These are phyloP conservation scores for Myriosclerotinia duriaeana DNA, from an alignment of 2,329 filamentous ascomycete genomes.

Conservation along the genomic window DNA sequence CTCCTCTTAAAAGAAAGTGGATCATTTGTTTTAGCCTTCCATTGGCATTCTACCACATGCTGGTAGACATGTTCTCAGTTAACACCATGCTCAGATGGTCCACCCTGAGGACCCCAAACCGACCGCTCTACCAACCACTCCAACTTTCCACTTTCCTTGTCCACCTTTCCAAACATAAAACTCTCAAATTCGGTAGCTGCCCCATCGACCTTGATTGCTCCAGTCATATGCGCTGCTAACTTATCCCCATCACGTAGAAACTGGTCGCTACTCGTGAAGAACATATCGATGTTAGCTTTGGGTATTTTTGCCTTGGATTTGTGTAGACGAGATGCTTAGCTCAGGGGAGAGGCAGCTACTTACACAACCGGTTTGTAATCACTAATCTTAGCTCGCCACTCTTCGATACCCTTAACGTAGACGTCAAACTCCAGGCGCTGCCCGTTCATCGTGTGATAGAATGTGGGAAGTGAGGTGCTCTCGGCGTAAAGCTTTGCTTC, in stretches of 20 bases:
- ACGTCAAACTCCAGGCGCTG: background rate
- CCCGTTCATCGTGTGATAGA: conserved; percentile 11
- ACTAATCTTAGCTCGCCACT: conserved; percentile 6
- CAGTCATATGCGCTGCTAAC: conserved; percentile 7
- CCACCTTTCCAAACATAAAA: conserved; percentile 15
- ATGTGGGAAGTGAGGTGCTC: conserved; percentile 2
- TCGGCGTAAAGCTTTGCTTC: conserved; percentile 9
- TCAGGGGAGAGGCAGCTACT: background rate
- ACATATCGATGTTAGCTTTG: background rate
- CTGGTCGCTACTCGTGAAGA: conserved; percentile 5
- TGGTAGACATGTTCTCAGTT: background rate
- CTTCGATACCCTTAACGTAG: background rate
- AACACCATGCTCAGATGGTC: conserved; percentile 9
- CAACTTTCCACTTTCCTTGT: conserved; percentile 8
- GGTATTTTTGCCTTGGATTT: background rate
- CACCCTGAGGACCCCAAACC: conserved; percentile 12
- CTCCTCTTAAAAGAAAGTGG: too few relatives aligned
- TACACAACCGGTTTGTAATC: conserved; percentile 16
- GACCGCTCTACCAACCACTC: conserved; percentile 3
- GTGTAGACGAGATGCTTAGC: background rate
- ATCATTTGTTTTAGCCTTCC: too few relatives aligned
- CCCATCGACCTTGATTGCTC: conserved; percentile 1
- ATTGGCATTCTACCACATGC: too few relatives aligned
- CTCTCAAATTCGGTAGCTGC: conserved; percentile 8
- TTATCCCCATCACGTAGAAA: conserved; percentile 14